These are phyloP conservation scores for Cladosporium phlei DNA, from an alignment of 2,329 filamentous ascomycete species.

Conservation along the genomic window DNA sequence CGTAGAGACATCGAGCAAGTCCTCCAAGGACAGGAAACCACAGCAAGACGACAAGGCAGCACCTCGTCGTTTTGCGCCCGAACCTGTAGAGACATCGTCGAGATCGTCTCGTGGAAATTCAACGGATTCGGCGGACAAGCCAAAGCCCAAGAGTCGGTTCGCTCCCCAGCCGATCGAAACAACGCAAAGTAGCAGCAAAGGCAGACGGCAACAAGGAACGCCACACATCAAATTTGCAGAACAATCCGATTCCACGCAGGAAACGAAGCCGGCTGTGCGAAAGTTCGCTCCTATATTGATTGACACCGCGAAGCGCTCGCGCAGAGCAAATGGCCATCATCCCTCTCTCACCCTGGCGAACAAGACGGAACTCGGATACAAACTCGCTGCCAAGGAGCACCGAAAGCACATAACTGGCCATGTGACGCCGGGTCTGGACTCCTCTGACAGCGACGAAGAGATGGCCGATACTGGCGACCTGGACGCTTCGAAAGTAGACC, in stretches of 20 bases:
- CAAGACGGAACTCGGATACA: constrained; percentile 56
- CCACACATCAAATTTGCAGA: constrained; percentile 28
- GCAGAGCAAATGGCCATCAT: constrained; percentile 60
- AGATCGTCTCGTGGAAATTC: constrained; percentile 15
- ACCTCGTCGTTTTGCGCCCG: constrained; percentile 24
- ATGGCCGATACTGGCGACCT: constrained; percentile 2
- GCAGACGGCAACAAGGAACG: constrained; percentile 18
- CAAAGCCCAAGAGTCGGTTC: constrained; percentile 25
- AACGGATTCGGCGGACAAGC: constrained; percentile 24
- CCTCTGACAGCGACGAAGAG: constrained; percentile 9
- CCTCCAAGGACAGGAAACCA: constrained; percentile 35
- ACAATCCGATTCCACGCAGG: constrained; percentile 29
- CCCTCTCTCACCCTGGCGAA: constrained; percentile 61
- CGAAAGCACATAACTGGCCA: constrained; percentile 25
- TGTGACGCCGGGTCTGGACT: constrained; percentile 15
- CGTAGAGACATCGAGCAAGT: constrained; percentile 66
- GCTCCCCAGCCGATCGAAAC: constrained; percentile 33
- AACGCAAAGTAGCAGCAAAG: constrained; percentile 21
- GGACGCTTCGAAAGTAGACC: constrained; percentile 9
- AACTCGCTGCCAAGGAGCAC: constrained; percentile 29
- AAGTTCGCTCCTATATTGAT: constrained; percentile 75
- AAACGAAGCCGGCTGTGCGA: constrained; percentile 31
- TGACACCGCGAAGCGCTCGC: constrained; percentile 69
- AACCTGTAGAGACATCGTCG: constrained; percentile 36
- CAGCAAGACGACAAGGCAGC: constrained; percentile 22